Percentiles rank a stretch among this genome's conserved stretches.
Evolutionary conservation across 768 basidiomycete species (phyloP).

Genomic region (Kwoniella dejecticola): DNA sequence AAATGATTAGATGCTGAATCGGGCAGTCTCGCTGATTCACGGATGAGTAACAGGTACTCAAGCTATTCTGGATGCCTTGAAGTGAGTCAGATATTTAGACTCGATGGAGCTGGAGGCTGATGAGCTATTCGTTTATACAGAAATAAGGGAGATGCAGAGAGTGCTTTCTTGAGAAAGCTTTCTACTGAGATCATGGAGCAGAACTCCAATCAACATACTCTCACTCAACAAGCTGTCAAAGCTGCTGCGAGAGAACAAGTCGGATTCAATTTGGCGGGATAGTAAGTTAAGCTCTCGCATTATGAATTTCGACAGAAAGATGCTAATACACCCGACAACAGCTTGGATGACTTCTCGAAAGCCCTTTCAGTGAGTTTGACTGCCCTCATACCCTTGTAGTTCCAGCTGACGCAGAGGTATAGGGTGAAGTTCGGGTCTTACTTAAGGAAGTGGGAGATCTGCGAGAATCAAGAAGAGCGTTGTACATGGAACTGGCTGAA

Average conservation of each 20-base stretch:
- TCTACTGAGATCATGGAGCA: slow-evolving; percentile 54
- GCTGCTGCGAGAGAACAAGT: slow-evolving; percentile 53
- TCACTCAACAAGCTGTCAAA: slow-evolving; percentile 47
- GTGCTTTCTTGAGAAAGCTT: slow-evolving; percentile 50
- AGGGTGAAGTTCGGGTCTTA: slow-evolving; percentile 52
- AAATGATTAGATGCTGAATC: background rate
- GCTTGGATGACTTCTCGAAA: slow-evolving; percentile 55
- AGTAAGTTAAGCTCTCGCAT: slow-evolving; percentile 30
- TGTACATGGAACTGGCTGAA: slow-evolving; percentile 55
- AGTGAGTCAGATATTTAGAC: slow-evolving; percentile 35
- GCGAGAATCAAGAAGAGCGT: slow-evolving; percentile 49
- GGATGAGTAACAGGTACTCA: slow-evolving; percentile 47
- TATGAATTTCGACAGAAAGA: background rate
- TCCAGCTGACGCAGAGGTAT: slow-evolving; percentile 3
- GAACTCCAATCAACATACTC: slow-evolving; percentile 52
- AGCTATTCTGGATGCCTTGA: slow-evolving; percentile 54
- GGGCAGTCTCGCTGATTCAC: background rate
- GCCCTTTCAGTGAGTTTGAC: slow-evolving; percentile 48
- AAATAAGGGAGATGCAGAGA: slow-evolving; percentile 46
- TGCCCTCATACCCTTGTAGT: background rate
- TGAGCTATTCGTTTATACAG: slow-evolving; percentile 14
- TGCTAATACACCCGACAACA: background rate
- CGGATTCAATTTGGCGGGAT: slow-evolving; percentile 55
- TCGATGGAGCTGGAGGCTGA: background rate
- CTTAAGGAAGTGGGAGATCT: slow-evolving; percentile 55